Percentiles rank a stretch among this genome's conserved stretches.
Evolutionary conservation across 345 rosid genomes (phyloP).

Genomic region (Gossypium raimondii): DNA sequence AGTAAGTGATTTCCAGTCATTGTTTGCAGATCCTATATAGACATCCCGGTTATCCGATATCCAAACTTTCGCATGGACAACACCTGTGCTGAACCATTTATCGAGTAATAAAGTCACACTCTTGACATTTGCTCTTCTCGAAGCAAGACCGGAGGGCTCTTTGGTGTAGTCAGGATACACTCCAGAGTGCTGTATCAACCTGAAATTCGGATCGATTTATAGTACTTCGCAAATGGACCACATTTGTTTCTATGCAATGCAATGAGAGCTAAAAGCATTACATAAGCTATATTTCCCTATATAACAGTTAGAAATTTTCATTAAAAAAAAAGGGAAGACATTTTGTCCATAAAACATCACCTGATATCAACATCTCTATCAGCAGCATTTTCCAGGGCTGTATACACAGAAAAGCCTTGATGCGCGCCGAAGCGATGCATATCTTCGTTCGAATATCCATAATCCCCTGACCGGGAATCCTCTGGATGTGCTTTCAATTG

Average conservation of each 20-base stretch:
- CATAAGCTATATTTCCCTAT: not conserved
- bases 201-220: slow-evolving; percentile 13
- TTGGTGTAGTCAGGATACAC: slow-evolving; percentile 63
- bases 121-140: slow-evolving; percentile 67
- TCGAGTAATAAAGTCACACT: slow-evolving; percentile 53
- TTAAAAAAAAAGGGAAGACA: not conserved
- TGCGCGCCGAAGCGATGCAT: slow-evolving; percentile 53
- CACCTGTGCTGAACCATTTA: slow-evolving; percentile 84
- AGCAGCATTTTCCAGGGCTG: slow-evolving; percentile 59
- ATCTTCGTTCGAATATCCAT: slow-evolving; percentile 55
- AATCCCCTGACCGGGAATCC: slow-evolving; percentile 74
- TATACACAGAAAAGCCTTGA: slow-evolving; percentile 54
- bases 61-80: slow-evolving; percentile 91
- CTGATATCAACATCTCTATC: slow-evolving; percentile 60
- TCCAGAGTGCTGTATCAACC: slow-evolving; percentile 73
- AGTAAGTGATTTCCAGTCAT: slow-evolving; percentile 92
- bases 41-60: slow-evolving; percentile 63
- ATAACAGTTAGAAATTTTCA: not conserved
- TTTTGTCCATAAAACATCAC: slow-evolving; percentile 20
- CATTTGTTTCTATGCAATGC: not conserved
- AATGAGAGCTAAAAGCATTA: slow-evolving; percentile 26
- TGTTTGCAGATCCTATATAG: slow-evolving; percentile 88
- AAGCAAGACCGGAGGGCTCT: slow-evolving; percentile 66
- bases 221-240: not conserved
- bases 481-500: slow-evolving; percentile 56